Conservation (phyloP, 352 stramenopile species). For the Lagenidium sp. region DNA sequence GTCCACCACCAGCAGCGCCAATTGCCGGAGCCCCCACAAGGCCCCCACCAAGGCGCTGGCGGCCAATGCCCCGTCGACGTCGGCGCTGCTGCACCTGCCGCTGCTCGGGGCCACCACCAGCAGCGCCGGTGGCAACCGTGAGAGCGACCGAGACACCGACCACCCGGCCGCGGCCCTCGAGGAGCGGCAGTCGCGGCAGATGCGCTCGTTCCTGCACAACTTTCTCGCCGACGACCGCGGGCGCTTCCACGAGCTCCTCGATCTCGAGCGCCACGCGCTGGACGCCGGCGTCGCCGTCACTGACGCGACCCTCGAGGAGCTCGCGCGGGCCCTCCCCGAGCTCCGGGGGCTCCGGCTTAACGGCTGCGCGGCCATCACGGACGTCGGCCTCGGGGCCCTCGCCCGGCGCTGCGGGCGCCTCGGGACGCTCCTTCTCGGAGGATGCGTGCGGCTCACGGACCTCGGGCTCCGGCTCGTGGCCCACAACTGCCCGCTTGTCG, state of each 20-base stretch:
- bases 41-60: too few relatives aligned
- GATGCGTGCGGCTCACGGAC: conserved; percentile 78
- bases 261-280: conserved; percentile 80
- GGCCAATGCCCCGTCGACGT: too few relatives aligned
- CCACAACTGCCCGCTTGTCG: conserved; percentile 76
- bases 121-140: too few relatives aligned
- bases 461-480: conserved; percentile 84
- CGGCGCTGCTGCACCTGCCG: too few relatives aligned
- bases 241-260: conserved; percentile 61
- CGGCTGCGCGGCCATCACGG: conserved; percentile 69
- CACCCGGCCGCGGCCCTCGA: conserved; percentile 34
- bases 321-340: conserved; percentile 61
- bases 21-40: too few relatives aligned
- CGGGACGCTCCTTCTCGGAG: conserved; percentile 66
- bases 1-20: too few relatives aligned
- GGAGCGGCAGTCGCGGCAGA: conserved; percentile 61
- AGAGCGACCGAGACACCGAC: too few relatives aligned
- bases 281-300: conserved; percentile 84
- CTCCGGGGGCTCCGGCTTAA: conserved; percentile 59
- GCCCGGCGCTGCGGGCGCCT: conserved; percentile 64
- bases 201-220: conserved; percentile 89
- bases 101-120: too few relatives aligned
- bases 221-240: conserved; percentile 78
- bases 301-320: conserved; percentile 87
- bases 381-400: conserved; percentile 84